Percentiles rank a stretch among this genome's conserved stretches.
Evolutionary conservation across 2,329 filamentous ascomycete genomes (phyloP).

Genomic region (Tolypocladium album): DNA sequence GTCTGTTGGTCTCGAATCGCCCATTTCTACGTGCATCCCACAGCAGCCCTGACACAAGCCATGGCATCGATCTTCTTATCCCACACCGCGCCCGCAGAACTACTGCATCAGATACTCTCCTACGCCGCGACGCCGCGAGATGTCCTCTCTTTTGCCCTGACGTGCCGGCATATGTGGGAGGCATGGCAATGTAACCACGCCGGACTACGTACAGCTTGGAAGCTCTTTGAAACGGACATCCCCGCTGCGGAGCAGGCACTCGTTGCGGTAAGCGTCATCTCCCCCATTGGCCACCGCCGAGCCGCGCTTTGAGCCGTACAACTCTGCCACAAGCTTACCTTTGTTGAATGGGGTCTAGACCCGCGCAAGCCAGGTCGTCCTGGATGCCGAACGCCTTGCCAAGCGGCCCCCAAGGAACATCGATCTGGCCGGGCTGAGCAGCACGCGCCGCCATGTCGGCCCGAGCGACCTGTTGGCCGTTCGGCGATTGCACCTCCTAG

Average conservation of each 20-base stretch:
- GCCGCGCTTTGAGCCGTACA: neutral
- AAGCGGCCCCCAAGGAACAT: neutral
- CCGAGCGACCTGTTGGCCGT: neutral
- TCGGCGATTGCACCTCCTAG: neutral
- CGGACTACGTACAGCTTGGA: neutral
- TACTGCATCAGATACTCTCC: neutral
- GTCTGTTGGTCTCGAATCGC: neutral
- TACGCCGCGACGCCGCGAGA: neutral
- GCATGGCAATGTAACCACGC: neutral
- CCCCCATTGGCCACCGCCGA: neutral
- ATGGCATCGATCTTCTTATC: neutral
- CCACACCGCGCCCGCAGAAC: neutral
- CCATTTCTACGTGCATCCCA: neutral
- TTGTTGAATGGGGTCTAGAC: neutral
- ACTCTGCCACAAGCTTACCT: neutral
- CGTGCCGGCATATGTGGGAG: neutral
- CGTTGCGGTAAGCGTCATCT: neutral
- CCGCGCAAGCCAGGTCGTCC: neutral
- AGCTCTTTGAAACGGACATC: neutral
- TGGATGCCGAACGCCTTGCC: neutral
- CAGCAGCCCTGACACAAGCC: neutral
- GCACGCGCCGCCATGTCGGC: neutral
- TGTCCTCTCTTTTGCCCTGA: neutral
- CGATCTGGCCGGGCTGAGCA: neutral
- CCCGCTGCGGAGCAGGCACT: neutral